These are phyloP conservation scores for Lasiodiplodia gonubiensis DNA, from an alignment of 2,329 filamentous ascomycete species.

Conservation along the genomic window DNA sequence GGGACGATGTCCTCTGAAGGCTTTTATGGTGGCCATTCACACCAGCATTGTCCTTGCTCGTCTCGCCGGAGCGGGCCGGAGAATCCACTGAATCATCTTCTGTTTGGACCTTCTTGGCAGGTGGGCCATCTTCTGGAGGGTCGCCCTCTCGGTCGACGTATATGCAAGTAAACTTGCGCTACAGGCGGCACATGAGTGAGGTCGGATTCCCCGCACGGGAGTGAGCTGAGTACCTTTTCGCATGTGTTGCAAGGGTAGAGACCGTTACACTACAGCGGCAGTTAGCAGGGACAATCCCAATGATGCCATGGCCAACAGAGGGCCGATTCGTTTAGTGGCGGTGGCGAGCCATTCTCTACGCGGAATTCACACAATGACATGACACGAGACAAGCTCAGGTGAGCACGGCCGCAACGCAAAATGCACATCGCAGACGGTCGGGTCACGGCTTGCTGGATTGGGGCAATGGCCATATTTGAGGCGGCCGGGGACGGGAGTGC, in stretches of 20 bases:
- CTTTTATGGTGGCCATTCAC: constrained; percentile 1
- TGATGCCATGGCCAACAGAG: not conserved
- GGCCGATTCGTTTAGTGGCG: not conserved
- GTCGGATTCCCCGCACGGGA: not conserved
- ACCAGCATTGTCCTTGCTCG: not conserved
- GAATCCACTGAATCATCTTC: constrained; percentile 28
- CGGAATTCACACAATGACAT: constrained; percentile 5
- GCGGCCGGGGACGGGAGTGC: not conserved
- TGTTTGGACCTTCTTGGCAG: constrained; percentile 44
- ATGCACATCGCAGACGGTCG: not conserved
- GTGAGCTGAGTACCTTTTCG: constrained; percentile 55
- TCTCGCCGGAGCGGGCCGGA: not conserved
- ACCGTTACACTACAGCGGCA: constrained; percentile 61
- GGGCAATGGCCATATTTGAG: not conserved
- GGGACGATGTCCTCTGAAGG: constrained; percentile 2
- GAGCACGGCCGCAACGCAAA: not conserved
- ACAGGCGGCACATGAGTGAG: constrained; percentile 21
- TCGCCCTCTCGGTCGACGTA: constrained; percentile 45
- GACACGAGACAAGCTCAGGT: constrained; percentile 1
- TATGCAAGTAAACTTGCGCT: constrained; percentile 49
- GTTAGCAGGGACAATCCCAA: constrained; percentile 6
- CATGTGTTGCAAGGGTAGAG: constrained; percentile 64
- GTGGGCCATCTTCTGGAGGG: constrained; percentile 44
- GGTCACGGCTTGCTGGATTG: not conserved
- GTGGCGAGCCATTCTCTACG: not conserved